Base-by-base conservation (phyloP, 176 grass and related monocot species). In the Juncus effusus region DNA sequence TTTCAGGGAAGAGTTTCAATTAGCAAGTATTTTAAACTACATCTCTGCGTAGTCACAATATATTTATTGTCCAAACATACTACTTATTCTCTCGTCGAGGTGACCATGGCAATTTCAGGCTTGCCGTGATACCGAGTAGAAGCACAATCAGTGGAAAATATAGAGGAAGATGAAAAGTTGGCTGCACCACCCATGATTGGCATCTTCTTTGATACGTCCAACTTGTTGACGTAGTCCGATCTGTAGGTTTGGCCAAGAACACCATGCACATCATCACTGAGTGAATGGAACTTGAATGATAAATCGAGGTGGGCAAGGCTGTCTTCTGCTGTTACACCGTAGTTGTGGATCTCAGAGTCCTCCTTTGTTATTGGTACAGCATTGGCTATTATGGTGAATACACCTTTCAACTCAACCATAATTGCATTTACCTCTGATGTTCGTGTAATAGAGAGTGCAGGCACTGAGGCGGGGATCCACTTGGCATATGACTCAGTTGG, bases 241-340 rank as follows among this genome's bases (percentile, higher is more conserved):
- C 80, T 68, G 45, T 87, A 92, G 0, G 84, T 87, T 65, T 87
- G 88, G 0, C 88, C 83, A 2, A 91, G 83, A 0, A 91, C 88
- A 3, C 83, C 88, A 10, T 91, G 78, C 0, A 82, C 81, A 2
- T 84, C 65, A 7, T 76, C 61, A 10, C 60, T 67, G 11, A 92
- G 71, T 37, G 77, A 61, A 16, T 77, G 14, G 51, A 87, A 87
- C 75, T 76, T 87, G 75, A 92, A 92, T 0, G 69, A 73, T 0
- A 92, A 36, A 44, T 92, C 81, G 0, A 91, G 72, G 36, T 92
- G 81, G 2, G 75, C 74, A 6, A 91, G 74, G 69, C 42, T 75
- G 47, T 87, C 88, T 2, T 82, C 84, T 2, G 71, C 14, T 0
- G 38, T 85, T 13, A 80, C 62, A 3, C 82, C 79, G 0, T 85